Evolutionary conservation across 257 asterid genomes (phyloP).

Genomic region (Apocynum venetum): DNA sequence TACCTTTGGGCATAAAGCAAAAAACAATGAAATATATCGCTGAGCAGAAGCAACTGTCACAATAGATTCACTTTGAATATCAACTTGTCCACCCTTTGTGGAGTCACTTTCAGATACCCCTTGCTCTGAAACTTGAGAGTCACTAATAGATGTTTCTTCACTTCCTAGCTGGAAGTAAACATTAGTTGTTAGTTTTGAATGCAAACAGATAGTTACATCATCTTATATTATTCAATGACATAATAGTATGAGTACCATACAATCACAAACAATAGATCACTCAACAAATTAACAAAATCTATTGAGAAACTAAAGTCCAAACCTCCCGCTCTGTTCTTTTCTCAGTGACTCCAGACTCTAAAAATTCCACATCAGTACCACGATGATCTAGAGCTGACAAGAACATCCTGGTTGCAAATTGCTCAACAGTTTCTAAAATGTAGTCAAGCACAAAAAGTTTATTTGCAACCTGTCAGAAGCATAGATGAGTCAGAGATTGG

Average conservation of each 20-base stretch:
- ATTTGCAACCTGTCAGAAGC: constrained; percentile 73
- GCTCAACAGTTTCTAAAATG: constrained; percentile 73
- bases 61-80: constrained; percentile 47
- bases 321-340: constrained; percentile 69
- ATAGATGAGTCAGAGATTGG: constrained; percentile 16
- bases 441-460: constrained; percentile 62
- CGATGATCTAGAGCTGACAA: constrained; percentile 61
- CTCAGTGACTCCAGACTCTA: constrained; percentile 41
- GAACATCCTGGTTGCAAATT: constrained; percentile 71
- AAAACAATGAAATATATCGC: constrained; percentile 67
- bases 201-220: background rate
- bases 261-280: background rate
- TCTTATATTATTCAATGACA: background rate
- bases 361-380: constrained; percentile 45
- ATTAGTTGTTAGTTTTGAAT: background rate
- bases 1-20: constrained; percentile 90
- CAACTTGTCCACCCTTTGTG: constrained; percentile 37
- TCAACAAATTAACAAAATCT: background rate
- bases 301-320: constrained; percentile 9
- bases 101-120: constrained; percentile 50
- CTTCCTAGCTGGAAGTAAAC: constrained; percentile 52
- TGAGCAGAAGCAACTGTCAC: constrained; percentile 58
- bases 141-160: constrained; percentile 74
- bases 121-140: constrained; percentile 72
- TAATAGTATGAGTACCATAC: background rate